Base-by-base conservation (phyloP, 208 protist genomes). In the Acanthamoeba healyi region DNA sequence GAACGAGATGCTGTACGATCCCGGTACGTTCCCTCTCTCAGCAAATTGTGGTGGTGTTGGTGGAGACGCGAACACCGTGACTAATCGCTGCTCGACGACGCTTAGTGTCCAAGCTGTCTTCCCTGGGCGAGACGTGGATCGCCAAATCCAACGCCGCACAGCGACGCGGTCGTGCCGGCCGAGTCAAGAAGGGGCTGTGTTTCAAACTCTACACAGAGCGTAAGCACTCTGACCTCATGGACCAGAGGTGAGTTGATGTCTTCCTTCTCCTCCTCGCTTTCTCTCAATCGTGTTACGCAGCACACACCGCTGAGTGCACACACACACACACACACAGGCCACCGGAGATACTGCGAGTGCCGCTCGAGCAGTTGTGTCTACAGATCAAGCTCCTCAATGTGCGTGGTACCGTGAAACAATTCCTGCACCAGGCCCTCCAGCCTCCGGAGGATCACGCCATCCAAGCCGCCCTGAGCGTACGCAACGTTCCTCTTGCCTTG, bases 301-400 rank as follows among this genome's bases (percentile, higher is more conserved):
- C n/a, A n/a, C n/a, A n/a, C n/a, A n/a, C n/a, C n/a, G n/a, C n/a
- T n/a, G n/a, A n/a, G n/a, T n/a, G n/a, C n/a, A n/a, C n/a, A n/a
- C n/a, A n/a, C n/a, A n/a, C n/a, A n/a, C n/a, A n/a, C n/a, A n/a
- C n/a, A n/a, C n/a, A n/a, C n/a, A 65, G 81, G 89, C 96, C 98
- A 65, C 99, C 98, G 51, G 99, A 99, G 94, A 99, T 99, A 95
- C 96, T 98, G 70, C 98, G 99, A 40, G 98, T 99, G n/a, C 98
- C 99, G 19, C 97, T 99, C 54, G 98, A 99, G 95, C 98, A 98
- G 72, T 96, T 99, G 49, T 98, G 98, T 86, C 95, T 99, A 17
- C 98, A 99, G 92, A 98, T 99, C 40, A 94, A 79, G 87, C 44
- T 77, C 19, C 63, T 94, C 26, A 56, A 87, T 9, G 88, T 56